phyloP scores from a whole-genome alignment of 495 filamentous ascomycete genomes.

The Massariosphaeria phaeospora region DNA sequence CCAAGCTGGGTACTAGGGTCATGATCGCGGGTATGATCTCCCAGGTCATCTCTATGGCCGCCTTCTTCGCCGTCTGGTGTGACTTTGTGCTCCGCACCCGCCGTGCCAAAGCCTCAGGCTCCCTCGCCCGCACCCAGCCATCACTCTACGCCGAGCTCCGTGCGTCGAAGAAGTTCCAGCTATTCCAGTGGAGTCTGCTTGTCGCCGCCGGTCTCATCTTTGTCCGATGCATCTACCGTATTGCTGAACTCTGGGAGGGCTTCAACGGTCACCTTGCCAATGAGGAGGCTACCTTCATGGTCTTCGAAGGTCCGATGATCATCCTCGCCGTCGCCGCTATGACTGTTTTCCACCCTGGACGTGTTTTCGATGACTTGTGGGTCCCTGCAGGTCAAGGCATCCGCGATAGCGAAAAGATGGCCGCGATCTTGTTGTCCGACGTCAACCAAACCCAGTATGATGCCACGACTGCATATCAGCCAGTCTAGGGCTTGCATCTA shows the following conservation, averaged over 20 bases:
- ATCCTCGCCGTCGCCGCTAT: constrained; percentile 43
- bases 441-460: too few relatives aligned
- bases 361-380: constrained; percentile 27
- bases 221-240: constrained; percentile 58
- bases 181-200: constrained; percentile 31
- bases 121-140: constrained; percentile 11
- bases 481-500: too few relatives aligned
- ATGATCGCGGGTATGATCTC: constrained; percentile 62
- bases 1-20: constrained; percentile 52
- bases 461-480: too few relatives aligned
- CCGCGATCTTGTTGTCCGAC: too few relatives aligned
- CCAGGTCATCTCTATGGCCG: constrained; percentile 50
- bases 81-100: constrained; percentile 50
- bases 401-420: too few relatives aligned
- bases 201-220: constrained; percentile 46
- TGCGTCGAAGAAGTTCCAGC: constrained; percentile 1
- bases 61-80: constrained; percentile 50
- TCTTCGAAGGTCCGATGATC: constrained; percentile 70
- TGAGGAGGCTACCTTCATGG: constrained; percentile 59
- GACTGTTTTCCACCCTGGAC: constrained; percentile 28
- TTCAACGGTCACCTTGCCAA: constrained; percentile 54
- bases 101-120: constrained; percentile 8
- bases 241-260: constrained; percentile 61
- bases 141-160: constrained; percentile 19
- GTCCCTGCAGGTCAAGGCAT: constrained; percentile 25